Base-by-base conservation (phyloP, 83 land plant species). In the Picea engelmannii region DNA sequence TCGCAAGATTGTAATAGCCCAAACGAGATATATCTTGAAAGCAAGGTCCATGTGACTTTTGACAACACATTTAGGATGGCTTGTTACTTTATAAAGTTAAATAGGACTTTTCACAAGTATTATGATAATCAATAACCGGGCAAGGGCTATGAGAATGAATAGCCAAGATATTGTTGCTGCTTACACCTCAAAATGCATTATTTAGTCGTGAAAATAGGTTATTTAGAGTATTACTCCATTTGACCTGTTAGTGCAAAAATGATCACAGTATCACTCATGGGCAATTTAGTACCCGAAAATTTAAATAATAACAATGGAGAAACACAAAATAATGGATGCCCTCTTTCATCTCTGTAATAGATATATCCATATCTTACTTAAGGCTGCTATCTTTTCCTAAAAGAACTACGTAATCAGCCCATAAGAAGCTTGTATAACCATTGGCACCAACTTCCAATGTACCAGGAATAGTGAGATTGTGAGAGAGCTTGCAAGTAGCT, bases 171-270 rank as follows among this genome's bases (percentile, higher is more conserved):
- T 9, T 15, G 2, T 52, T 52, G 58, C 58, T 52, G 13, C 3
- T 52, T 52, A 52, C 58, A 52, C 58, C 12, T 52, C 58, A 52
- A 52, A 52, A 52, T 52, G 3, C 58, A 52, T 52, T 52, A 52
- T 52, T 49, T 52, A 52, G 58, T 52, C 58, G 11, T 66, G 27
- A 18, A 66, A 65, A n/a, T 49, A 80, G 78, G 80, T n/a, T 66
- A 17, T 47, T 18, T 24, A n/a, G 8, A 64, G 24, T 23, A 18
- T 31, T 38, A 23, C 18, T 76, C 44, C 65, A 31, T 17, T 31
- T 35, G 40, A 58, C 49, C 62, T n/a, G 5, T 9, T 76, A 25
- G 5, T 58, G 66, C 21, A 68, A 70, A 38, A 35, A 17, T 35
- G 21, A 70, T 38, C 21, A 38, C 35, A 27, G 74, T 18, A 69